A percentile compares a stretch with the other conserved stretches of the same genome.
Conservation (phyloP, 345 rosid genomes). For the Pistacia vera region DNA sequence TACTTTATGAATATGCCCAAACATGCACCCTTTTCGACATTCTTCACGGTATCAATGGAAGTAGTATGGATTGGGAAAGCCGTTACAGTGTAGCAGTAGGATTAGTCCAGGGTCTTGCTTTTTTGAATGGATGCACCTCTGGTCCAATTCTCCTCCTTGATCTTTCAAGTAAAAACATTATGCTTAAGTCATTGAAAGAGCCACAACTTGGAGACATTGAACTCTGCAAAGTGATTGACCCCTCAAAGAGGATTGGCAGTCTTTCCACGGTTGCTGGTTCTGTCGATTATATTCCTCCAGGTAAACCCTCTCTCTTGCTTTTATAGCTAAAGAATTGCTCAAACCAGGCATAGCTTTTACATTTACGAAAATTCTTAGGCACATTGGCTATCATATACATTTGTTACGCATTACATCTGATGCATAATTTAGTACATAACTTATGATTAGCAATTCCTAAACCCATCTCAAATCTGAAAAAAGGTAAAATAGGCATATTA, state of each 20-base stretch:
- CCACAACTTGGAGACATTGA: constrained; percentile 84
- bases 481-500: too few species aligned
- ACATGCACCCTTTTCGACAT: constrained; percentile 59
- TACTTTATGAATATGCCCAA: constrained; percentile 65
- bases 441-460: background rate
- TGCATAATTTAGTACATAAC: background rate
- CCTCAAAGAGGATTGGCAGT: constrained; percentile 88
- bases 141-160: constrained; percentile 76
- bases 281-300: constrained; percentile 94
- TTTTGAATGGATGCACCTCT: constrained; percentile 64
- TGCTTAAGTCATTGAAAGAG: constrained; percentile 77
- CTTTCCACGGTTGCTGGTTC: constrained; percentile 84
- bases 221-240: constrained; percentile 82
- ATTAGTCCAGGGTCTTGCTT: constrained; percentile 84
- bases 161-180: constrained; percentile 74
- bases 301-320: constrained; percentile 28
- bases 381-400: too few species aligned
- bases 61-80: constrained; percentile 74
- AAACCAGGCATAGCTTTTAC: background rate
- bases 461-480: too few species aligned
- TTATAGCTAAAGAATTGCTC: background rate
- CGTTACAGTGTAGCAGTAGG: constrained; percentile 85
- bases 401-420: too few species aligned
- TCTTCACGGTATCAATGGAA: constrained; percentile 54
- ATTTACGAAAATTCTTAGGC: background rate